Base-by-base conservation (phyloP, 2,329 filamentous ascomycete species). In the Cryphonectria parasitica region DNA sequence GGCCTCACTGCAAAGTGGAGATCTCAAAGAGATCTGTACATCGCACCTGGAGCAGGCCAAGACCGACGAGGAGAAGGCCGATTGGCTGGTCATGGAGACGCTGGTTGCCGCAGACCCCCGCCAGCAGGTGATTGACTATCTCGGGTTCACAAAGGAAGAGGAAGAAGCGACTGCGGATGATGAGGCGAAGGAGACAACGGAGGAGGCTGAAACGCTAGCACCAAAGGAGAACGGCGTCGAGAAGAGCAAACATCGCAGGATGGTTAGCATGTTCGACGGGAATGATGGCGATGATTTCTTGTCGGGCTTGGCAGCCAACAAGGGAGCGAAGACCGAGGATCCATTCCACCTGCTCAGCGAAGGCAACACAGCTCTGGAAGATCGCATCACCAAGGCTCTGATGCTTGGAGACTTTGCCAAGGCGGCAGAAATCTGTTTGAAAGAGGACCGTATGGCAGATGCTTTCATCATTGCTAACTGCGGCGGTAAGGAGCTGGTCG, bases 381-480 rank as follows among this genome's bases (percentile, higher is more conserved):
- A 93, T 81, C 87, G 89, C 70, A 95, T 99, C 74, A 98, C 96
- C 4, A 91, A 89, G 76, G 92, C 95, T 43, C 83, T 99, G 71
- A 92, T 98, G 83, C 86, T 98, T 13, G 96, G 96, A 10, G 89
- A 97, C 74, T 99, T 99, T 77, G 90, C 95, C 70, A 92, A 92
- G 78, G 96, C 96, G 25, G 91, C 97, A 70, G 92, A 97, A 69
- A 89, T 97, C 66, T 97, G 94, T 76, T 83, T 99, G 22, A 90
- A 93, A 77, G 94, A 98, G 80, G 90, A 97, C 74, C 90, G 95
- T 67, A 90, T 98, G 79, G 96, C 96, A 0, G 96, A 99, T 82
- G 96, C 96, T 54, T 97, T 99, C 82, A 94, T 99, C 84, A 95
- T 99, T 78, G 96, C 97, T 63, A 97, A 98, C 77, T 98, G 95